These are phyloP conservation scores for Didymella sp. DNA, from an alignment of 2,329 filamentous ascomycete genomes.

Conservation along the genomic window DNA sequence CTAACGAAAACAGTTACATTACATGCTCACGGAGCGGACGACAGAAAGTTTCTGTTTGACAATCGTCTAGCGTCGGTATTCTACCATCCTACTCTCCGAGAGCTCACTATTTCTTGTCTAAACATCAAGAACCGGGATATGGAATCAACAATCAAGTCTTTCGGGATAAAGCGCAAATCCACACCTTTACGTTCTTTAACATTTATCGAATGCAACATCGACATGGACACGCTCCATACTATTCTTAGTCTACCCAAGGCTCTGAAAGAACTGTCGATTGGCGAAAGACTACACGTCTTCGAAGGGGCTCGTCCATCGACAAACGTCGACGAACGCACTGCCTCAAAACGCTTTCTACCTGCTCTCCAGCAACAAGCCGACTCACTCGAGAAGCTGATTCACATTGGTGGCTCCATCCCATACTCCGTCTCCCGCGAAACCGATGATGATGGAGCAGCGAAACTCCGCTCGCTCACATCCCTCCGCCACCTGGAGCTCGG, in stretches of 20 bases:
- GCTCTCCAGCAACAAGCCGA: slow-evolving; percentile 41
- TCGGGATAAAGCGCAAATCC: slow-evolving; percentile 26
- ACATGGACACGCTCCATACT: slow-evolving; percentile 34
- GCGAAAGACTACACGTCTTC: slow-evolving; percentile 43
- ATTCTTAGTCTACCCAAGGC: slow-evolving; percentile 44
- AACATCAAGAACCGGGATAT: slow-evolving; percentile 35
- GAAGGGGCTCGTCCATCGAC: slow-evolving; percentile 30
- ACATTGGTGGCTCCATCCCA: slow-evolving; percentile 34
- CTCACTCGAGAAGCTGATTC: slow-evolving; percentile 40
- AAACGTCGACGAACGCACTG: slow-evolving; percentile 29
- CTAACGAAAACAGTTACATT: slow-evolving; percentile 39
- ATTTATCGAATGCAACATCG: slow-evolving; percentile 49
- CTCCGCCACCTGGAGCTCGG: slow-evolving; percentile 42
- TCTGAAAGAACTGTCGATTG: slow-evolving; percentile 42
- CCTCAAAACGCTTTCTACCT: slow-evolving; percentile 34
- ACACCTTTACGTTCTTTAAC: slow-evolving; percentile 43
- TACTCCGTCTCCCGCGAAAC: slow-evolving; percentile 20
- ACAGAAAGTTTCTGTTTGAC: slow-evolving; percentile 38
- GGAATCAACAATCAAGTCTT: slow-evolving; percentile 16
- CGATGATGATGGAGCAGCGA: slow-evolving; percentile 26
- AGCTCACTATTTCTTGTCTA: slow-evolving; percentile 44
- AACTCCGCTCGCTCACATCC: slow-evolving; percentile 32
- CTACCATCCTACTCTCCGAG: slow-evolving; percentile 41
- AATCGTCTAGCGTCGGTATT: slow-evolving; percentile 40
- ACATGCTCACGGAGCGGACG: slow-evolving; percentile 41